Conservation (phyloP, 202 grass and related monocot genomes). For the Musa balbisiana region DNA sequence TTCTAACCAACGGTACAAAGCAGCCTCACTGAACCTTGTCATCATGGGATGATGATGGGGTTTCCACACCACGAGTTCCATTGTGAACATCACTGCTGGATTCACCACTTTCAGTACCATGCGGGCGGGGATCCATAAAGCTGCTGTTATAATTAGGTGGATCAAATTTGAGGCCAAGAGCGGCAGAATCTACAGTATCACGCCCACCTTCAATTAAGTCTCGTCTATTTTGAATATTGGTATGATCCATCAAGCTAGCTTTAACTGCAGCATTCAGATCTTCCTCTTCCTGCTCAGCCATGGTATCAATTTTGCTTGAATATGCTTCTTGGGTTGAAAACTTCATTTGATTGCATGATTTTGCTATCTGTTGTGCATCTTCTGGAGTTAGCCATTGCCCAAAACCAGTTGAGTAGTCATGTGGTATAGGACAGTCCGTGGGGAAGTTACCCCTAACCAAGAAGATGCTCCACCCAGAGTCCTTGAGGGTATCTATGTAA, state of each 20-base stretch:
- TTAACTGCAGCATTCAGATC: constrained; percentile 84
- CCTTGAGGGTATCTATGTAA: constrained; percentile 83
- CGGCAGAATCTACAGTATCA: constrained; percentile 10
- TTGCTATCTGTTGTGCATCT: constrained; percentile 62
- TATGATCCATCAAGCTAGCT: constrained; percentile 72
- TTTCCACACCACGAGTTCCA: neutral
- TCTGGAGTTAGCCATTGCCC: constrained; percentile 94
- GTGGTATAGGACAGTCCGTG: constrained; percentile 67
- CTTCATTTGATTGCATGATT: constrained; percentile 56
- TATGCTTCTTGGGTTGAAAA: constrained; percentile 25
- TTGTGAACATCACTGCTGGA: neutral
- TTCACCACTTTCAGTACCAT: neutral
- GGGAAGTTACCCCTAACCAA: constrained; percentile 81
- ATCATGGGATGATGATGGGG: neutral
- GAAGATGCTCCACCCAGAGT: constrained; percentile 89
- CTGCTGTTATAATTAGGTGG: neutral
- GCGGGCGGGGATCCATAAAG: neutral
- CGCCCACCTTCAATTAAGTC: constrained; percentile 12
- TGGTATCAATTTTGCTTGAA: constrained; percentile 48
- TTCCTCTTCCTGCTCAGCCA: constrained; percentile 68
- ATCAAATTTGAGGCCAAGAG: neutral
- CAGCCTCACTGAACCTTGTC: neutral
- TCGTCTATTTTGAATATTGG: neutral
- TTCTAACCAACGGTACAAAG: too few relatives aligned
- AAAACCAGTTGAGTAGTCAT: constrained; percentile 58